Conservation (phyloP, 108 stramenopile genomes). For the Nitzschia sp. region DNA sequence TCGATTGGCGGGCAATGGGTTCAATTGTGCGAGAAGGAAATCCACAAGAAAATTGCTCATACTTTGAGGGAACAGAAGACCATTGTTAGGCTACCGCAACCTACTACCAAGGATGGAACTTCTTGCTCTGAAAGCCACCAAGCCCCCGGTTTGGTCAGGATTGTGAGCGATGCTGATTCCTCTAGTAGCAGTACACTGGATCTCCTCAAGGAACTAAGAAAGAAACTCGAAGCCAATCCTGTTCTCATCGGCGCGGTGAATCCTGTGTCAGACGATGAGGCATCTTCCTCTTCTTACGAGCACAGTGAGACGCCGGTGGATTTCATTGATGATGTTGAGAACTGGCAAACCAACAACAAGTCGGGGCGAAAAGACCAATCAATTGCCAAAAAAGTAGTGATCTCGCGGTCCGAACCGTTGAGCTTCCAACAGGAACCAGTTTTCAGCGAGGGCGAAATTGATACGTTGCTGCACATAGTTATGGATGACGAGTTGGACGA, state of each 20-base stretch:
- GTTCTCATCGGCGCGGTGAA: no score
- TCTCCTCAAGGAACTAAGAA: background rate
- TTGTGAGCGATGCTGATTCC: no score
- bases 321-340: background rate
- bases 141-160: no score
- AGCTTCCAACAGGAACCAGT: background rate
- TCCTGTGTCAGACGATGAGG: background rate
- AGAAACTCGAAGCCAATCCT: background rate
- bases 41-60: constrained; percentile 11
- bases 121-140: no score
- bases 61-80: constrained; percentile 11
- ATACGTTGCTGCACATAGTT: background rate
- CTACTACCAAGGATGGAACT: background rate
- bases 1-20: background rate
- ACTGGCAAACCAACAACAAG: background rate
- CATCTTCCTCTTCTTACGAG: background rate
- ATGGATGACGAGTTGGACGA: background rate
- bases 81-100: background rate
- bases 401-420: background rate
- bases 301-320: background rate
- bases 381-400: background rate
- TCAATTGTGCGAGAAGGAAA: background rate
- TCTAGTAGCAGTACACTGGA: background rate
- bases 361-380: background rate
- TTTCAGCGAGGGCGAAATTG: background rate